A percentile compares a stretch with the other conserved stretches of the same genome.
These are phyloP conservation scores for Cladorrhinum sp. DNA, from an alignment of 2,329 filamentous ascomycete genomes.

Conservation along the genomic window DNA sequence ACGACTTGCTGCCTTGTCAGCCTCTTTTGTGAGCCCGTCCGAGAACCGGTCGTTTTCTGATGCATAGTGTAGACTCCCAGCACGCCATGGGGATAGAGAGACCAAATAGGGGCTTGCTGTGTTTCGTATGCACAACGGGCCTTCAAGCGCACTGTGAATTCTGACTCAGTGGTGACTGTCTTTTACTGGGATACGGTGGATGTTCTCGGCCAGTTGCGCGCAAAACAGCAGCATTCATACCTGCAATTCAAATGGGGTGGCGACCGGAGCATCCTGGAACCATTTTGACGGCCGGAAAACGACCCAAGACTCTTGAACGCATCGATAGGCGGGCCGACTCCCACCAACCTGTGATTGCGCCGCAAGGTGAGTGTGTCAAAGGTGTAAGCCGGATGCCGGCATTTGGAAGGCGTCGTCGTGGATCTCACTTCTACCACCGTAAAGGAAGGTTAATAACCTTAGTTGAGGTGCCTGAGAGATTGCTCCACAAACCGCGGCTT, in stretches of 20 bases:
- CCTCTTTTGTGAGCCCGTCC: not conserved
- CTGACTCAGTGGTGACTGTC: not conserved
- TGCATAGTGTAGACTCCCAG: too few relatives aligned
- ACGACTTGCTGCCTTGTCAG: not conserved
- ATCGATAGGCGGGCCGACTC: not conserved
- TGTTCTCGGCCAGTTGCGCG: not conserved
- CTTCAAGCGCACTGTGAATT: not conserved
- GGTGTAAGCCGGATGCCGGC: slow-evolving; percentile 2
- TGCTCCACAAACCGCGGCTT: not conserved
- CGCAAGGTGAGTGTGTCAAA: not conserved
- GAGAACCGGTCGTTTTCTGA: too few relatives aligned
- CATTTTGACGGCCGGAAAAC: not conserved
- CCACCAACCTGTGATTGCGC: not conserved
- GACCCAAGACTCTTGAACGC: not conserved
- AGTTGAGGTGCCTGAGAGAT: not conserved
- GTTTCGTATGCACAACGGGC: not conserved
- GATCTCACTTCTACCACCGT: not conserved
- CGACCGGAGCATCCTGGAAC: not conserved
- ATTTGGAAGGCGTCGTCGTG: not conserved
- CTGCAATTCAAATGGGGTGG: not conserved
- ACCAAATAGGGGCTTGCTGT: not conserved
- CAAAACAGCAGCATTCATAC: not conserved
- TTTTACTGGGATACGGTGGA: not conserved
- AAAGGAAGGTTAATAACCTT: not conserved
- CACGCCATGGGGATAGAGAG: not conserved